Conservation (phyloP, 305 asterid genomes). For the Solanum aculeatissimum region DNA sequence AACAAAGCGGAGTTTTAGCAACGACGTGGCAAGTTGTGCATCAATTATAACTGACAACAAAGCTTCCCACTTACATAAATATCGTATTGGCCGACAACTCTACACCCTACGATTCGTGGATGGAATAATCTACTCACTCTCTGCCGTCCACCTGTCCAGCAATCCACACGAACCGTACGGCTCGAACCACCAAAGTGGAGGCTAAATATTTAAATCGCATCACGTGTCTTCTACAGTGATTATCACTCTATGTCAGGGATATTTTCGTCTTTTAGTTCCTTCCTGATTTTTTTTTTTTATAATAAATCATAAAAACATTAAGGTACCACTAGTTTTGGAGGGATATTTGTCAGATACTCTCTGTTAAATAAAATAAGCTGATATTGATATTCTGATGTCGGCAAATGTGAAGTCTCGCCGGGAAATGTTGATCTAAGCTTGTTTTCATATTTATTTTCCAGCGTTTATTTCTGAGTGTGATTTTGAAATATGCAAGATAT, state of each 20-base stretch:
- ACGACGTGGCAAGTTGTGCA: conserved; percentile 12
- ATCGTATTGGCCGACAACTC: conserved; percentile 41
- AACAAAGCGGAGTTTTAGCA: neutral
- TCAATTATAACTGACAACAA: conserved; percentile 21
- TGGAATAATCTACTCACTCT: neutral
- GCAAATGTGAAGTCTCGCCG: conserved; percentile 10
- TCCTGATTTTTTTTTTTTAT: neutral
- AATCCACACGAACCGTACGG: conserved; percentile 25
- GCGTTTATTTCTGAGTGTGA: neutral
- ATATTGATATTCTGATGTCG: neutral
- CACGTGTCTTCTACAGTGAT: conserved; percentile 4
- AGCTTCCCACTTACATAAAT: conserved; percentile 4
- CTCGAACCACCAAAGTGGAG: neutral
- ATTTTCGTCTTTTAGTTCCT: neutral
- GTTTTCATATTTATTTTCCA: neutral
- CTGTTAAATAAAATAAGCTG: conserved; percentile 9
- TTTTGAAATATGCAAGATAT: conserved; percentile 34
- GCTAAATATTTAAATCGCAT: neutral
- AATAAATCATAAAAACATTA: neutral
- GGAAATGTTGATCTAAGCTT: neutral
- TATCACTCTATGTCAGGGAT: neutral
- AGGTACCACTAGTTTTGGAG: neutral
- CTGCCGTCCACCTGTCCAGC: conserved; percentile 38
- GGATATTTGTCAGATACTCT: conserved; percentile 31
- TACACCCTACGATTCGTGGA: conserved; percentile 25